Evolutionary conservation across 1,284 basidiomycete genomes (phyloP).

Genomic region (Schizophyllum amplum): DNA sequence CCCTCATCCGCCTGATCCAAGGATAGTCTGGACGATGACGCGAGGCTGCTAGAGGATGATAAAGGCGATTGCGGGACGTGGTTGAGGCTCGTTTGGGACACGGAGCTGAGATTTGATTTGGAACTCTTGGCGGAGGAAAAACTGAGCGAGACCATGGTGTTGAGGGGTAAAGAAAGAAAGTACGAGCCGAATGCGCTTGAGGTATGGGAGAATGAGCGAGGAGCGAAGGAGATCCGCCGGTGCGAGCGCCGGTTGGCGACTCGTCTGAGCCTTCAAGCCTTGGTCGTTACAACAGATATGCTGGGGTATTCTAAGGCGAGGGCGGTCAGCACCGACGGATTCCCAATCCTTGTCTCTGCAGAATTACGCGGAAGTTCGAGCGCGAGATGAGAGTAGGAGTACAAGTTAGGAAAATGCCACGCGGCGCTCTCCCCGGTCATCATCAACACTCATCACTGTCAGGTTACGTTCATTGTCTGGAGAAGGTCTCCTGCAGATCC

Average conservation of each 20-base stretch:
- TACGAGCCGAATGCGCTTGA: not conserved
- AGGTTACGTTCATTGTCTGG: too few relatives aligned
- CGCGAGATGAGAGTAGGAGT: not conserved
- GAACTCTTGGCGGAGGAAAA: not conserved
- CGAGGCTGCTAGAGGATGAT: constrained; percentile 31
- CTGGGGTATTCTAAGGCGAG: not conserved
- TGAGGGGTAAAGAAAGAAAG: not conserved
- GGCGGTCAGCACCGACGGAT: not conserved
- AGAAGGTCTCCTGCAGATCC: too few relatives aligned
- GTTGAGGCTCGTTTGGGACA: constrained; percentile 27
- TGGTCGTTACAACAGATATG: not conserved
- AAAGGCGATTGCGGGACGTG: constrained; percentile 32
- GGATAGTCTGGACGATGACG: constrained; percentile 47
- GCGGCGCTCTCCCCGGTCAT: too few relatives aligned
- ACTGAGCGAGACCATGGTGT: not conserved
- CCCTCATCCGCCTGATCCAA: constrained; percentile 53
- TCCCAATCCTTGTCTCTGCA: not conserved
- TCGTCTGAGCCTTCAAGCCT: not conserved
- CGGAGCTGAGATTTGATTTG: constrained; percentile 19
- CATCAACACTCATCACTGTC: too few relatives aligned
- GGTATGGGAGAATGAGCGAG: not conserved
- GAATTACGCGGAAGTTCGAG: not conserved
- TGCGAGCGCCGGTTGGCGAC: not conserved
- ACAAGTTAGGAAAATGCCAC: not conserved
- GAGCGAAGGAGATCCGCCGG: not conserved